Conservation (phyloP, 2,329 filamentous ascomycete species). For the Alternaria sp. region DNA sequence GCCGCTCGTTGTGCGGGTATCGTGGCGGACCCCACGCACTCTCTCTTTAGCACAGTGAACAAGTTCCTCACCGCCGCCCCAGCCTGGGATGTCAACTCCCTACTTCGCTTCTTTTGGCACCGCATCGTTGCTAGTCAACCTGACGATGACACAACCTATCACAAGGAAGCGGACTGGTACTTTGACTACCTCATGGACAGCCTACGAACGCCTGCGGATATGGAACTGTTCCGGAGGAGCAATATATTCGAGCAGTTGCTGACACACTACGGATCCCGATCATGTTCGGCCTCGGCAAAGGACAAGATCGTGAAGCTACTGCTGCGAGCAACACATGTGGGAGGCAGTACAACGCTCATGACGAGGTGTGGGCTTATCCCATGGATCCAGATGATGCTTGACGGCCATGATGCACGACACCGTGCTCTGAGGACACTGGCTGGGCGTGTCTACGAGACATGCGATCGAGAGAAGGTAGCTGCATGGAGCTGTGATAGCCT, state of each 20-base stretch:
- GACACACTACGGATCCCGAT: conserved; percentile 72
- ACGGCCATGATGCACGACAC: conserved; percentile 58
- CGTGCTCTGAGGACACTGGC: conserved; percentile 64
- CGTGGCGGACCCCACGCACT: conserved; percentile 78
- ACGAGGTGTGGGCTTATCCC: conserved; percentile 77
- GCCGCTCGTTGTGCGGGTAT: conserved; percentile 74
- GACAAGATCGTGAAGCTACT: conserved; percentile 70
- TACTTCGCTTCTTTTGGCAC: conserved; percentile 69
- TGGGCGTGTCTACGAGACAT: conserved; percentile 68
- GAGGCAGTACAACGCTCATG: conserved; percentile 79
- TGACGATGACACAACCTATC: conserved; percentile 75
- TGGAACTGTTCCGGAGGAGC: conserved; percentile 67
- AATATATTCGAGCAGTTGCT: conserved; percentile 79
- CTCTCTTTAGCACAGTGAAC: conserved; percentile 87
- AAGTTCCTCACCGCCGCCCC: conserved; percentile 81
- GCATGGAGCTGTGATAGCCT: conserved; percentile 67
- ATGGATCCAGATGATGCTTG: conserved; percentile 74
- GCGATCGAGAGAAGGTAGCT: conserved; percentile 70
- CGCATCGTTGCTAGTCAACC: conserved; percentile 78
- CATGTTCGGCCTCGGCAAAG: conserved; percentile 66
- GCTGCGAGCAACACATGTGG: conserved; percentile 72
- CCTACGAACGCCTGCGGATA: conserved; percentile 66
- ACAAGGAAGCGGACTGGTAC: conserved; percentile 76
- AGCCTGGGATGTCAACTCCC: conserved; percentile 69
- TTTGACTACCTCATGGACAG: conserved; percentile 74